Percentiles rank a stretch among this genome's conserved stretches.
Conservation (phyloP, 192 early-diverging fungal species). For the Powellomyces hirtus region DNA sequence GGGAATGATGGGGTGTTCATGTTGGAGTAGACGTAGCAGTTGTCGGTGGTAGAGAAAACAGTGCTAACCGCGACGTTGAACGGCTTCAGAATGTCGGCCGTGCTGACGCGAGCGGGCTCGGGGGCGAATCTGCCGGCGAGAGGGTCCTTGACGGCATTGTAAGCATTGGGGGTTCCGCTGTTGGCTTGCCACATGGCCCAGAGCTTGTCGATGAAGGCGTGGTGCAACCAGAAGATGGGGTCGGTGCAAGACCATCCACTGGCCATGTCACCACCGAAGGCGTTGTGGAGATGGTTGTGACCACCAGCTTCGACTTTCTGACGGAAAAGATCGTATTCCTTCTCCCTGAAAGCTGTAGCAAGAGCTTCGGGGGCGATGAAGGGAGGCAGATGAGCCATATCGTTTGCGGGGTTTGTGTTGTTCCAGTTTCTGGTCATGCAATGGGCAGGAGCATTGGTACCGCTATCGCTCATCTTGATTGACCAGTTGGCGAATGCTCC, state of each 20-base stretch:
- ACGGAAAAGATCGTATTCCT: not conserved
- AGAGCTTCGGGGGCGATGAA: constrained; percentile 5
- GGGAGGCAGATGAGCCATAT: not conserved
- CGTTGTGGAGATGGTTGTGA: constrained; percentile 35
- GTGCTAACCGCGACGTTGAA: constrained; percentile 2
- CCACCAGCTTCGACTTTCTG: not conserved
- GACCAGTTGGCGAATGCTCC: constrained; percentile 50
- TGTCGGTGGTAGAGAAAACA: not conserved
- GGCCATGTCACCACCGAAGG: constrained; percentile 56
- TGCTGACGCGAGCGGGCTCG: not conserved
- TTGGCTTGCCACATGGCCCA: constrained; percentile 57
- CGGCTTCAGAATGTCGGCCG: not conserved
- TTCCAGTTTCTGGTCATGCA: not conserved
- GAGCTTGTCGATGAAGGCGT: constrained; percentile 61
- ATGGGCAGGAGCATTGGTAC: not conserved
- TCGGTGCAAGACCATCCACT: constrained; percentile 59
- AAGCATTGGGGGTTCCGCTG: not conserved
- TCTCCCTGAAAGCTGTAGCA: not conserved
- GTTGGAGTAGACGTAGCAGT: constrained; percentile 10
- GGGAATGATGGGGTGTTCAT: not conserved
- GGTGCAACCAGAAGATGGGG: constrained; percentile 66
- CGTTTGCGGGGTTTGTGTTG: not conserved
- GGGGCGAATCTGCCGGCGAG: not conserved
- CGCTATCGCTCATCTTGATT: not conserved
- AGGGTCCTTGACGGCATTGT: not conserved